Evolutionary conservation across 768 basidiomycete species (phyloP), one percentile per base, ranked within the genome.

Genomic region (Pulveroboletus sp.): DNA sequence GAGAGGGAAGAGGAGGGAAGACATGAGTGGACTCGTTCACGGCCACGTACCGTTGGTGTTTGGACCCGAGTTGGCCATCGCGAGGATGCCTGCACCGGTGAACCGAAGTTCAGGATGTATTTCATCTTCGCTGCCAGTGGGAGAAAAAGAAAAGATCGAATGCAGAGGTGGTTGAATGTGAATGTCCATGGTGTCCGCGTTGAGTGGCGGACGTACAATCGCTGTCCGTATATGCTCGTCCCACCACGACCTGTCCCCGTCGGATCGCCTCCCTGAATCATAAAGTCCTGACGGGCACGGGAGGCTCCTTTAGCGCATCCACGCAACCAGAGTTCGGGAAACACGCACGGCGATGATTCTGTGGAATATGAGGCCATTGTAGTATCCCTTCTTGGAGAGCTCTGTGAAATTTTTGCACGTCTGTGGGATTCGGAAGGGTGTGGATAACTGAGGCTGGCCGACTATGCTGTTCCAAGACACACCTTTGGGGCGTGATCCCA

Each of bases 31-130:
- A 58, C 67, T 27, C 31, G 24, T 14, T 6, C 2, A 11, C 9
- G n/a, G 6, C 18, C 17, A 49, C 47, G 28, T 52, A 81, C 90
- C 86, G 61, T 92, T 93, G 24, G 86, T 87, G 65, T 92, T 90
- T n/a, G 89, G 89, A 10, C 94, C 94, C 39, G 94, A 91, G 70
- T 99, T 99, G 32, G 96, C 96, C 90, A 93, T 92, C 8, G 91
- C 93, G 24, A 98, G 81, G 50, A 97, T 93, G 18, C 95, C 95
- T 38, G 94, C 93, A 15, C 95, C 95, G 2, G 93, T 93, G 73
- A 97, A 97, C 42, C 93, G 76, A 58, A 97, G 70, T 13, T 96
- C 93, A 1, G 90, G 85, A 59, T 91, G 81, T 45, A 97, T 81
- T 64, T 96, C 93, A 67, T 96, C 93, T 68, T 90, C 83, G 58